These are phyloP conservation scores for Mortierella hygrophila DNA, from an alignment of 192 early-diverging fungal genomes.

Conservation along the genomic window DNA sequence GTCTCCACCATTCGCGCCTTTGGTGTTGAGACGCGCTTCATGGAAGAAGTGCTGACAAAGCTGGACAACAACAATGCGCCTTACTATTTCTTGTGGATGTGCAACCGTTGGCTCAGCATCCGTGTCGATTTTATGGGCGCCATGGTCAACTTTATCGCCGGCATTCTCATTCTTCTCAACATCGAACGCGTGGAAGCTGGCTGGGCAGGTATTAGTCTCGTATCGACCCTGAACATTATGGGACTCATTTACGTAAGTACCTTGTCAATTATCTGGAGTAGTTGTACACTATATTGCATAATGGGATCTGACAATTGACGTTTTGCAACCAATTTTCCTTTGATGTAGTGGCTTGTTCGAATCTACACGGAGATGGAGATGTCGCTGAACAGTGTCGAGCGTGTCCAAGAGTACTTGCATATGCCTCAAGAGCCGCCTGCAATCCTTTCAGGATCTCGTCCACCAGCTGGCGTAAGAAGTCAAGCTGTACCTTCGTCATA, in stretches of 20 bases:
- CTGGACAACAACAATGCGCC: constrained; percentile 82
- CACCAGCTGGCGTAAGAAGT: constrained; percentile 61
- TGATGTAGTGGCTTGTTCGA: constrained; percentile 50
- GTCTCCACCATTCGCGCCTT: constrained; percentile 89
- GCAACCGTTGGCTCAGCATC: constrained; percentile 91
- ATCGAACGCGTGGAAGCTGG: constrained; percentile 73
- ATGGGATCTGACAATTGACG: neutral
- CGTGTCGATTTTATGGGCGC: constrained; percentile 81
- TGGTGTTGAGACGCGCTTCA: constrained; percentile 73
- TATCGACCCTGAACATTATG: constrained; percentile 82
- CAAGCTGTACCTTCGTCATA: neutral
- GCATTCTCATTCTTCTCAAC: constrained; percentile 70
- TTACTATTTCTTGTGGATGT: constrained; percentile 83
- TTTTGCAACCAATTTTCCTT: neutral
- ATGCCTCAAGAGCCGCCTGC: constrained; percentile 84
- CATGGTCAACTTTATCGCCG: constrained; percentile 74
- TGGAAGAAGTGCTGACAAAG: constrained; percentile 65
- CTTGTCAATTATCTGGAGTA: neutral
- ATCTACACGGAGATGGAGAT: constrained; percentile 84
- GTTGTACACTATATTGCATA: no score
- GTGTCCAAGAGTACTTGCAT: constrained; percentile 83
- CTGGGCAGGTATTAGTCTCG: constrained; percentile 87
- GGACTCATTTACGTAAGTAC: constrained; percentile 58
- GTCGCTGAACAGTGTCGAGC: constrained; percentile 88
- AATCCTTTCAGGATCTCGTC: constrained; percentile 62